phyloP scores from a whole-genome alignment of 2,329 filamentous ascomycete genomes.

The Sporothrix brunneoviolacea region DNA sequence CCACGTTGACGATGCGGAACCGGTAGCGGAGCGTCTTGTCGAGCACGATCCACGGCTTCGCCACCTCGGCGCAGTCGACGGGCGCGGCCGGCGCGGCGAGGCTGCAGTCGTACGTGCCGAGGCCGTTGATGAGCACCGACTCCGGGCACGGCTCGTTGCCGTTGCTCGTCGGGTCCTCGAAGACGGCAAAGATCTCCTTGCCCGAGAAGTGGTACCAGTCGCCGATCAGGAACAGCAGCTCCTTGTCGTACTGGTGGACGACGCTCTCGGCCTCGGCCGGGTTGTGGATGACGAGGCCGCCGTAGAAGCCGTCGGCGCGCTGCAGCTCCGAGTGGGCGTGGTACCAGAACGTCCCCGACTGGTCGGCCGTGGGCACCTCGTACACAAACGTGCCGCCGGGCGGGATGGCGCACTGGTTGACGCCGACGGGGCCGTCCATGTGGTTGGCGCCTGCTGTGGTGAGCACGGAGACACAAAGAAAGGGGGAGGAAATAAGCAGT shows the following conservation, averaged over 20 bases:
- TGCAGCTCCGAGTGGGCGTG: constrained; percentile 65
- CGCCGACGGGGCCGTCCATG: constrained; percentile 64
- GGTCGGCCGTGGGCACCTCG: constrained; percentile 18
- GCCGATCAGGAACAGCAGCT: constrained; percentile 59
- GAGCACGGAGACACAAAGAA: neutral
- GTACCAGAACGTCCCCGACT: constrained; percentile 41
- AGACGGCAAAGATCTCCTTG: constrained; percentile 5
- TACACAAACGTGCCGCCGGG: constrained; percentile 60
- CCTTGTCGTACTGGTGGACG: constrained; percentile 53
- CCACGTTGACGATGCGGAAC: constrained; percentile 21
- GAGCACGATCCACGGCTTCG: constrained; percentile 14
- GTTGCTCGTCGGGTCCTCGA: constrained; percentile 12
- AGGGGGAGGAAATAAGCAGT: neutral
- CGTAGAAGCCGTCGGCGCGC: constrained; percentile 60
- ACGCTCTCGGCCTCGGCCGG: constrained; percentile 41
- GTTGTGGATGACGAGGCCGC: constrained; percentile 57
- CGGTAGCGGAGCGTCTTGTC: constrained; percentile 19
- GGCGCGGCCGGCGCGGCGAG: constrained; percentile 38
- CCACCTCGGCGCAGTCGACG: constrained; percentile 33
- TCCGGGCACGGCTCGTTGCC: constrained; percentile 37
- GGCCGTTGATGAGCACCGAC: constrained; percentile 40
- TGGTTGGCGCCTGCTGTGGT: constrained; percentile 25
- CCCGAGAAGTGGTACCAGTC: constrained; percentile 47
- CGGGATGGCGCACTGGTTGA: constrained; percentile 61
- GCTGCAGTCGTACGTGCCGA: constrained; percentile 37